Conservation (phyloP, 768 basidiomycete genomes). For the Sarcodon aspratus region DNA sequence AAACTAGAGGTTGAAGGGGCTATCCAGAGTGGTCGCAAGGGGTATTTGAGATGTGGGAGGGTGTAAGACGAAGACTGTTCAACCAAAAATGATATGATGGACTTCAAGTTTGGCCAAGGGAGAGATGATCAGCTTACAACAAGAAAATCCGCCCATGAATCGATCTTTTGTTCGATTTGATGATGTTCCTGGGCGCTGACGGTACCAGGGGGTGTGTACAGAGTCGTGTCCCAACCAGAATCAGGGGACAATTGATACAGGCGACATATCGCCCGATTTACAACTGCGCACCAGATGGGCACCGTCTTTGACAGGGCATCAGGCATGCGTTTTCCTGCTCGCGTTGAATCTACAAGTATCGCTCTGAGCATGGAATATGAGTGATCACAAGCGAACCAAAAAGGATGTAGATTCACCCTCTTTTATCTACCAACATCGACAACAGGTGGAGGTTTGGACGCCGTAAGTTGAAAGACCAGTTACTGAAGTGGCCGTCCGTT, state of each 20-base stretch:
- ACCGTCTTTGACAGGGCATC: conserved; percentile 64
- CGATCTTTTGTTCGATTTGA: conserved; percentile 60
- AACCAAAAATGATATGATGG: background rate
- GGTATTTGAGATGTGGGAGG: conserved; percentile 45
- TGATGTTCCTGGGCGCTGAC: conserved; percentile 69
- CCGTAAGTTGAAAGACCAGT: conserved; percentile 79
- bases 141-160: conserved; percentile 57
- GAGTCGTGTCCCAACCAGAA: conserved; percentile 35
- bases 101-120: background rate
- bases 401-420: conserved; percentile 39
- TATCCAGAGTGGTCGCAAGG: conserved; percentile 83
- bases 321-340: conserved; percentile 87
- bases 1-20: conserved; percentile 56
- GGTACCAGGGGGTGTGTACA: conserved; percentile 62
- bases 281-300: conserved; percentile 88
- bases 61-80: conserved; percentile 62
- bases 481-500: conserved; percentile 76
- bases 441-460: conserved; percentile 79
- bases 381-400: background rate
- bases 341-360: conserved; percentile 84
- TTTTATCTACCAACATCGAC: conserved; percentile 34
- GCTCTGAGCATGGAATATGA: conserved; percentile 31
- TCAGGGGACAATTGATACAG: conserved; percentile 11
- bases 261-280: conserved; percentile 52
- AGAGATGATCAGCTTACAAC: conserved; percentile 30